A percentile compares a stretch with the other conserved stretches of the same genome.
Conservation (phyloP, 345 rosid species). For the Trapa bicornis region DNA sequence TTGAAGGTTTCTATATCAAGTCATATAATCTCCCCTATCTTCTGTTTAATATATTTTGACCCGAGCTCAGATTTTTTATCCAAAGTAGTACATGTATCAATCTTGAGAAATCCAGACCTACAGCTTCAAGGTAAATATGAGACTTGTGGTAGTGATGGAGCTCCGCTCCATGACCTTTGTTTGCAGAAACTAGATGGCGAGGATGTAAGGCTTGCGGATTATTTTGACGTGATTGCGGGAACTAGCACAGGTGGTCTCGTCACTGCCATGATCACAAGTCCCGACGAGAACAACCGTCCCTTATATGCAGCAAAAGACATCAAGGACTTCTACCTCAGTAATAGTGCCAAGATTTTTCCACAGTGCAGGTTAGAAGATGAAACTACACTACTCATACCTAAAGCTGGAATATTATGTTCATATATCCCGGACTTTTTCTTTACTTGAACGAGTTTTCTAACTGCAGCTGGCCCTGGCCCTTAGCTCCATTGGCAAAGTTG, state of each 20-base stretch:
- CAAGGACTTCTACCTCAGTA: constrained; percentile 14
- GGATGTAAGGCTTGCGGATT: constrained; percentile 27
- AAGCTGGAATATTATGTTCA: too few relatives aligned
- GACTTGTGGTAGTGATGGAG: not conserved
- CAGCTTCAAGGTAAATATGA: too few relatives aligned
- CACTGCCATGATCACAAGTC: constrained; percentile 27
- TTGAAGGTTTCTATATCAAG: too few relatives aligned
- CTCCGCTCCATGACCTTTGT: not conserved
- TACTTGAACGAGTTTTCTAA: not conserved
- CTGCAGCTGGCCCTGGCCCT: constrained; percentile 3
- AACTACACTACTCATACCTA: too few relatives aligned
- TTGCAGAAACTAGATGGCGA: constrained; percentile 26
- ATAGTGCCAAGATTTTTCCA: constrained; percentile 21
- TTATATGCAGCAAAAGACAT: constrained; percentile 30
- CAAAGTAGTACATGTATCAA: too few relatives aligned
- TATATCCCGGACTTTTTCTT: not conserved
- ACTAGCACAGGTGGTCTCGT: constrained; percentile 35
- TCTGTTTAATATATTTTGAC: too few relatives aligned
- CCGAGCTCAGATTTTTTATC: too few relatives aligned
- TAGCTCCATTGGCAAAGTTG: constrained; percentile 6
- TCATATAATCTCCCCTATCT: too few relatives aligned
- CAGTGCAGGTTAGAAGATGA: constrained; percentile 9
- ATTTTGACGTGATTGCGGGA: constrained; percentile 27
- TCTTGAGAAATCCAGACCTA: too few relatives aligned
- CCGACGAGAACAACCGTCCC: constrained; percentile 20